Evolutionary conservation across 116 monocot species (phyloP).

Genomic region (Cymodocea nodosa): DNA sequence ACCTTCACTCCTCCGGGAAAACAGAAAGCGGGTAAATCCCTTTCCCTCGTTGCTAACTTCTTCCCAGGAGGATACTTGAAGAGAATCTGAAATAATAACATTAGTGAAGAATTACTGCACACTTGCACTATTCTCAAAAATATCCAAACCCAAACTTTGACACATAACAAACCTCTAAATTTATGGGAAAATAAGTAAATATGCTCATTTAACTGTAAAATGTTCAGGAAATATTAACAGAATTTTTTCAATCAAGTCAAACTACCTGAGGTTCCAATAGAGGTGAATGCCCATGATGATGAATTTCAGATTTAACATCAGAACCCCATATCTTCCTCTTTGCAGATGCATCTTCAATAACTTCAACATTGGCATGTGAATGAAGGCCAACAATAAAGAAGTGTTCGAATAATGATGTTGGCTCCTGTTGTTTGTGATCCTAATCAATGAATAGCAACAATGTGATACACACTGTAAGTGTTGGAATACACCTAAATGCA

Average conservation of each 20-base stretch:
- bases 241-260: background rate
- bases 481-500: no score
- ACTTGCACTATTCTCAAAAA: background rate
- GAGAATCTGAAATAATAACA: constrained; percentile 39
- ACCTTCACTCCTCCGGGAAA: constrained; percentile 98
- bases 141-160: no score
- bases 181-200: background rate
- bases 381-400: constrained; percentile 92
- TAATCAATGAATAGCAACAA: constrained; percentile 16
- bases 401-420: constrained; percentile 72
- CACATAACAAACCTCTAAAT: no score
- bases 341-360: constrained; percentile 63
- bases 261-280: constrained; percentile 77
- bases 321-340: constrained; percentile 72
- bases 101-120: background rate
- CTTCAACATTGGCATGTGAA: constrained; percentile 70
- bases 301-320: constrained; percentile 61
- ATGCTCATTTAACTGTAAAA: background rate
- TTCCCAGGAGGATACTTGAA: constrained; percentile 95
- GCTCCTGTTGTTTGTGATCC: constrained; percentile 51
- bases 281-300: constrained; percentile 51
- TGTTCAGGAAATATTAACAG: background rate
- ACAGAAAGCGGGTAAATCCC: constrained; percentile 78
- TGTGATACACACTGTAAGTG: background rate
- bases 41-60: constrained; percentile 56